Base-by-base conservation (phyloP, 2,329 filamentous ascomycete species). In the Ciborinia camelliae region DNA sequence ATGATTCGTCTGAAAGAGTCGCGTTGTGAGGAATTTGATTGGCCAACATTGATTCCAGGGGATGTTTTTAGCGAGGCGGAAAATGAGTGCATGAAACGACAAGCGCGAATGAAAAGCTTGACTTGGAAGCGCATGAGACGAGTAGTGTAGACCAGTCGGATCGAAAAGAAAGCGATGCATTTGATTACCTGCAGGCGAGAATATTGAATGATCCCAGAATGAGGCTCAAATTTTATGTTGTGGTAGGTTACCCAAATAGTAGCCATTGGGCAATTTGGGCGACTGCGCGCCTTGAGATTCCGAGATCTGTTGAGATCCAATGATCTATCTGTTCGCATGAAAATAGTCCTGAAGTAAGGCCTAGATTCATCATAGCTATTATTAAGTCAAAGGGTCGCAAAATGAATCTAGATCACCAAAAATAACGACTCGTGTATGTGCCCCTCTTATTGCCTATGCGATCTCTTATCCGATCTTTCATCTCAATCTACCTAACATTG, bases 81-180 rank as follows among this genome's bases (percentile, higher is more conserved):
- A 26, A 35, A 35, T 47, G 41, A 45, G 41, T 58, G 41, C 28
- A 35, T 47, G 55, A 58, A 58, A 58, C 55, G 41, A 58, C 23
- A 58, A 47, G 55, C 55, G 55, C 55, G 55, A 58, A 47, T 47
- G 8, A 45, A 55, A 55, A 58, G 54, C 54, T 58, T 32, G 28
- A 35, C 20, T 23, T n/a, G 3, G 18, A 32, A 20, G 48, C 28
- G 28, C 28, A 35, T 58, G 54, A 45, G 28, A 45, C 4, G 28
- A 32, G 41, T 32, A 32, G 18, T 12, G 15, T 58, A 4, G n/a
- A 58, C 54, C 28, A 18, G 39, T 45, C 54, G 39, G 20, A 20
- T 47, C 10, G 2, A 18, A 20, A 18, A 47, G 9, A 10, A 12
- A 47, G 23, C 7, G 30, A 35, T 32, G 14, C n/a, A 4, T 26